Conservation (phyloP, 2,329 filamentous ascomycete species). For the Fusarium avenaceum region DNA sequence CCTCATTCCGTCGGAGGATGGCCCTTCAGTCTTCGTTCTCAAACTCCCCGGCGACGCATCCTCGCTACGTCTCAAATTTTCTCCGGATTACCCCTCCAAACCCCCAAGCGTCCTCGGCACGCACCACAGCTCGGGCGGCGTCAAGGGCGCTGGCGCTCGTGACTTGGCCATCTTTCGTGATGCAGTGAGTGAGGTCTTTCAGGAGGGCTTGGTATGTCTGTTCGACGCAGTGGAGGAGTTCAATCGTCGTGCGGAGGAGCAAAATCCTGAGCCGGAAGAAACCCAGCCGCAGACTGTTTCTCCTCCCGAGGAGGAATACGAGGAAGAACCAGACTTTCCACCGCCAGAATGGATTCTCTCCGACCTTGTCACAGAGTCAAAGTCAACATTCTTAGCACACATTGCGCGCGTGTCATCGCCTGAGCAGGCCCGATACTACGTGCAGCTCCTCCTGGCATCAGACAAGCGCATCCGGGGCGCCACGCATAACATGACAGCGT, state of each 20-base stretch:
- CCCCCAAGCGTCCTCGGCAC: conserved; percentile 82
- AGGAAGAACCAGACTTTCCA: conserved; percentile 39
- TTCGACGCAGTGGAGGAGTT: conserved; percentile 91
- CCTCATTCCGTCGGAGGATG: conserved; percentile 60
- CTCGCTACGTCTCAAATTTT: conserved; percentile 76
- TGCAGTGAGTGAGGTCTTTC: conserved; percentile 76
- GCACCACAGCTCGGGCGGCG: conserved; percentile 82
- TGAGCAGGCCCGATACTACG: conserved; percentile 76
- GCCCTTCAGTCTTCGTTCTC: conserved; percentile 67
- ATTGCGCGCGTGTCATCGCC: conserved; percentile 78
- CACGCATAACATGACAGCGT: conserved; percentile 96
- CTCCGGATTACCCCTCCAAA: conserved; percentile 78
- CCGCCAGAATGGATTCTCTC: conserved; percentile 76
- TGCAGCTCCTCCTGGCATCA: conserved; percentile 81
- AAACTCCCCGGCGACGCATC: conserved; percentile 73
- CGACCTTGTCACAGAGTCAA: conserved; percentile 81
- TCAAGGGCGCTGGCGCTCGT: conserved; percentile 78
- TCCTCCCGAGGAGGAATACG: conserved; percentile 24
- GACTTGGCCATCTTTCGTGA: conserved; percentile 78
- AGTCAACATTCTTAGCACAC: conserved; percentile 88
- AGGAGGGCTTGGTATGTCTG: conserved; percentile 82
- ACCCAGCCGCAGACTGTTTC: conserved; percentile 41
- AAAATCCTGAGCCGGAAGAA: conserved; percentile 45
- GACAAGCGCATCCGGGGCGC: conserved; percentile 89
- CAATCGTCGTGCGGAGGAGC: conserved; percentile 59